Conservation (phyloP, 129 eudicot species). For the Heracleum sosnowskyi region DNA sequence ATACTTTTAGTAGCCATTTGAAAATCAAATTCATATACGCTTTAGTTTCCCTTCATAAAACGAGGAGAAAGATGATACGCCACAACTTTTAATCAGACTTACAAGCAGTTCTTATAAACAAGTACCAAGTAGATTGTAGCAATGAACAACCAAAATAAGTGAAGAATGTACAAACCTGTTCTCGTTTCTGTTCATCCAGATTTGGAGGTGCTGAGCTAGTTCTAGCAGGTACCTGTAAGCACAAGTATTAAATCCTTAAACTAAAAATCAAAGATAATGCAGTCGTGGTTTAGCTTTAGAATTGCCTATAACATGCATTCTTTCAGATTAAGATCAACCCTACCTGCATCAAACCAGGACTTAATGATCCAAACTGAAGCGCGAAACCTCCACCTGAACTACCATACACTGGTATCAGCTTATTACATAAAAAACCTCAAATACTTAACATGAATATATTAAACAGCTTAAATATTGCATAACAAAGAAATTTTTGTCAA, state of each 20-base stretch:
- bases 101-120: not conserved
- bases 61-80: not conserved
- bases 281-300: not conserved
- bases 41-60: not conserved
- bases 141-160: not conserved
- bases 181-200: constrained; percentile 71
- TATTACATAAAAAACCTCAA: constrained; percentile 1
- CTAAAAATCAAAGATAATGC: not conserved
- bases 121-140: no score
- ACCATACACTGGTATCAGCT: constrained; percentile 8
- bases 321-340: not conserved
- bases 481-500: no score
- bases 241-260: not conserved
- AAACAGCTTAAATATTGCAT: not conserved
- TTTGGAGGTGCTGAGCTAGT: constrained; percentile 90
- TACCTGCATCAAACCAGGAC: constrained; percentile 86
- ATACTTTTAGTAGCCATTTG: not conserved
- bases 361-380: constrained; percentile 88
- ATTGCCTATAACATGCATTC: constrained; percentile 6
- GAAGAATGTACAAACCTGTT: constrained; percentile 47
- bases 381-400: constrained; percentile 47
- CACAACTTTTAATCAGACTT: not conserved
- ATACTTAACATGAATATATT: not conserved
- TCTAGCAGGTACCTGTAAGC: constrained; percentile 71
- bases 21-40: not conserved